A percentile compares a stretch with the other conserved stretches of the same genome.
phyloP scores from a whole-genome alignment of 2,329 filamentous ascomycete genomes.

The Fusarium pilosicola region DNA sequence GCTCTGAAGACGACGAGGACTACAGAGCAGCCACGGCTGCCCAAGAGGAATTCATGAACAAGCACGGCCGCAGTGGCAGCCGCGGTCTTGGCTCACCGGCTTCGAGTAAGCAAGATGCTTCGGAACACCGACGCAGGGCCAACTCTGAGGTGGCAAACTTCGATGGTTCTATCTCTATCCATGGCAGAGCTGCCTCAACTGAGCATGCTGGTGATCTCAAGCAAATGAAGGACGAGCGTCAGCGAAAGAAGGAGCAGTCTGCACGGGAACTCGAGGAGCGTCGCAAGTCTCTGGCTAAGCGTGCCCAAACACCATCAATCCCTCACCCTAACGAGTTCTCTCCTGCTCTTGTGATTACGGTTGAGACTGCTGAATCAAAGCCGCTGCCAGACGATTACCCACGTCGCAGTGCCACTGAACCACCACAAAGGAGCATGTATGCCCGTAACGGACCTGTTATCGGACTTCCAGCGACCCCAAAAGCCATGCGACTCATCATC shows the following conservation, averaged over 20 bases:
- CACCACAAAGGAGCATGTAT: conserved; percentile 37
- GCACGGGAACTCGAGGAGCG: conserved; percentile 90
- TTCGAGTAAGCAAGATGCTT: conserved; percentile 49
- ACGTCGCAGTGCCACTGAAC: conserved; percentile 72
- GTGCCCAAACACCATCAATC: conserved; percentile 82
- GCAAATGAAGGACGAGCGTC: conserved; percentile 67
- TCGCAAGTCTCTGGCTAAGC: conserved; percentile 81
- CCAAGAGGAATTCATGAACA: too few relatives aligned
- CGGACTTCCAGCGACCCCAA: too few relatives aligned
- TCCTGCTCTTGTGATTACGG: conserved; percentile 41
- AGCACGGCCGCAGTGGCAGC: conserved; percentile 60
- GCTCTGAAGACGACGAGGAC: conserved; percentile 74
- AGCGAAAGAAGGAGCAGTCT: conserved; percentile 71
- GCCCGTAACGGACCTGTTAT: too few relatives aligned
- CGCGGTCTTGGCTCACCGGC: conserved; percentile 52
- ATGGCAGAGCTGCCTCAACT: conserved; percentile 52
- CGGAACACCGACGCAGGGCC: conserved; percentile 51
- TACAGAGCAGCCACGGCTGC: conserved; percentile 60
- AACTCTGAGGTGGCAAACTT: conserved; percentile 45
- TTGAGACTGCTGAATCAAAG: conserved; percentile 57
- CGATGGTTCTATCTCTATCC: conserved; percentile 45
- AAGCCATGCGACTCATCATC: too few relatives aligned
- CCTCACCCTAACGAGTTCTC: conserved; percentile 73
- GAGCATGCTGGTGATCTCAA: conserved; percentile 64
- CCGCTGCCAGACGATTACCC: conserved; percentile 56